Evolutionary conservation across 1,139 yeast genomes (phyloP).

Genomic region (Sugiyamaella paludigena): DNA sequence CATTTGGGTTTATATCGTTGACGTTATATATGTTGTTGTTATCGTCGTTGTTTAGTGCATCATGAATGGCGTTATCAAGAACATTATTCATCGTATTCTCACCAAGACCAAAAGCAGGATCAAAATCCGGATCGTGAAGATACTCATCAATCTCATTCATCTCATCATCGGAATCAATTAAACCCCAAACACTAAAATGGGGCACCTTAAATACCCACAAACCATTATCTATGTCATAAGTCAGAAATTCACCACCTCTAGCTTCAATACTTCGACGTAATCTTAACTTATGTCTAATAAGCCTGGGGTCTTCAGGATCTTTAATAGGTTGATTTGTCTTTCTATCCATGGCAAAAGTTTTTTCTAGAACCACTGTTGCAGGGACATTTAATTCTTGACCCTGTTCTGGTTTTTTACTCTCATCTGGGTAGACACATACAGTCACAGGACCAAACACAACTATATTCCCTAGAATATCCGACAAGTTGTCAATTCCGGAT

Average conservation of each 20-base stretch:
- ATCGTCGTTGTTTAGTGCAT: too few relatives aligned
- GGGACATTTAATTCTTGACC: constrained; percentile 83
- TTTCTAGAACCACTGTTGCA: constrained; percentile 75
- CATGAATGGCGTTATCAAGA: too few relatives aligned
- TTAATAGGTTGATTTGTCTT: constrained; percentile 36
- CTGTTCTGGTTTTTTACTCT: constrained; percentile 52
- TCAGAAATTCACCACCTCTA: constrained; percentile 73
- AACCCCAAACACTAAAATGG: constrained; percentile 94
- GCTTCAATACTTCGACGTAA: constrained; percentile 47
- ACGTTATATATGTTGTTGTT: too few relatives aligned
- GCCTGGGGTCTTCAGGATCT: constrained; percentile 45
- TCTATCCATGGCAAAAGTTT: constrained; percentile 43
- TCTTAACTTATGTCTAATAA: constrained; percentile 44
- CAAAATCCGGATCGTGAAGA: background rate
- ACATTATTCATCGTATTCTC: background rate
- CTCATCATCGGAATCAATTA: constrained; percentile 62
- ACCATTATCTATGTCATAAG: constrained; percentile 75
- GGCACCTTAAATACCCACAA: constrained; percentile 80
- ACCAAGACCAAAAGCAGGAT: background rate
- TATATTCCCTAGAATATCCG: constrained; percentile 52
- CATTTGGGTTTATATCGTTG: too few relatives aligned
- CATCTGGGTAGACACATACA: constrained; percentile 67
- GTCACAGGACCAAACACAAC: constrained; percentile 56
- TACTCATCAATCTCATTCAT: constrained; percentile 30
- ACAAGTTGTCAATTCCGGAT: constrained; percentile 47